These are phyloP conservation scores for Alternaria novae-zelandiae DNA, from an alignment of 2,329 filamentous ascomycete species.

Conservation along the genomic window DNA sequence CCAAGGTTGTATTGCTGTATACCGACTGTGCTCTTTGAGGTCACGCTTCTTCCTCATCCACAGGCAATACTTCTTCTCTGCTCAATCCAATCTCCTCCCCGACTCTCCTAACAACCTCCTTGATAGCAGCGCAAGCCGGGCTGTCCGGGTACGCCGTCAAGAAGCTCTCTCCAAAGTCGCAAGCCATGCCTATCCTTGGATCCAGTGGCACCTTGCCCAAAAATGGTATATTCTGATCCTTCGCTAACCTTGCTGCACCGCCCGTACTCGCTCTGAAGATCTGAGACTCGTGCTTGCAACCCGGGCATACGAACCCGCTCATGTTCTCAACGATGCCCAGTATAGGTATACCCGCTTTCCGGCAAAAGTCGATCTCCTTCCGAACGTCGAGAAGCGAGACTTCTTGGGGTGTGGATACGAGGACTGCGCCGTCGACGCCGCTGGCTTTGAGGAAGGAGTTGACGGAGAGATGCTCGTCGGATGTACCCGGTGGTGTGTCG, in stretches of 20 bases:
- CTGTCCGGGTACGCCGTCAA: slow-evolving; percentile 93
- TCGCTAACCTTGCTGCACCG: slow-evolving; percentile 78
- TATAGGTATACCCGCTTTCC: slow-evolving; percentile 88
- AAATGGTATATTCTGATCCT: slow-evolving; percentile 88
- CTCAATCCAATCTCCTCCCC: slow-evolving; percentile 54
- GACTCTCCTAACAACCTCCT: slow-evolving; percentile 77
- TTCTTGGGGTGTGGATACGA: slow-evolving; percentile 95
- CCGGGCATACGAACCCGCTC: slow-evolving; percentile 95
- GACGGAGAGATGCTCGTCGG: slow-evolving; percentile 92
- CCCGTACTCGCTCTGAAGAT: slow-evolving; percentile 94
- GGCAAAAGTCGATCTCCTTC: slow-evolving; percentile 97
- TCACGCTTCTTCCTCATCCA: slow-evolving; percentile 24
- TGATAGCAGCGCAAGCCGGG: slow-evolving; percentile 83
- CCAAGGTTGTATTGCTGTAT: background rate
- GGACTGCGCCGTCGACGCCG: slow-evolving; percentile 89
- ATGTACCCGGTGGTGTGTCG: slow-evolving; percentile 94
- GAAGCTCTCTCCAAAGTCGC: slow-evolving; percentile 97
- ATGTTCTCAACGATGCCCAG: slow-evolving; percentile 97
- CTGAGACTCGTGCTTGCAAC: slow-evolving; percentile 78
- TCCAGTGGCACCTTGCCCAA: slow-evolving; percentile 90
- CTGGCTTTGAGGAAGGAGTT: slow-evolving; percentile 90
- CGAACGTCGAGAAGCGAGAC: slow-evolving; percentile 89
- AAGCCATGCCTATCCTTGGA: slow-evolving; percentile 92
- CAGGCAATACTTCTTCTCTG: slow-evolving; percentile 35
- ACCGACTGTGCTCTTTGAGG: background rate